Base-by-base conservation (phyloP, 2,329 filamentous ascomycete genomes). In the Nigrograna mackinnonii region DNA sequence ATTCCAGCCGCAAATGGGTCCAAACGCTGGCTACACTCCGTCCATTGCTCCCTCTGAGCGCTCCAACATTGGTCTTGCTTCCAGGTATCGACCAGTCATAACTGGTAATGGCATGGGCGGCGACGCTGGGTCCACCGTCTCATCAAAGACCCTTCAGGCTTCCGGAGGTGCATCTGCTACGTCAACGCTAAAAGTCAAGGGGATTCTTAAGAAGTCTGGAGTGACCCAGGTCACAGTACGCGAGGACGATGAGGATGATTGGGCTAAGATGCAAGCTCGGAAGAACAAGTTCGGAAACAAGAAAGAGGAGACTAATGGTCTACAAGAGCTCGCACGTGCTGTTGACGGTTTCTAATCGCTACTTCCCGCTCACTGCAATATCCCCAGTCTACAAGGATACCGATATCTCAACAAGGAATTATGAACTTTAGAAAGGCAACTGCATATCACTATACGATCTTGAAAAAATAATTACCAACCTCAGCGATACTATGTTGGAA, bases 1-100 rank as follows among this genome's bases (percentile, higher is more conserved):
- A 73, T 35, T 68, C 69, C 41, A 44, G 18, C 45, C 41, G 12
- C 39, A 44, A 6, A 38, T 57, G 48, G 53, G 52, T 13, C 48
- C 52, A 13, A 44, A 47, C 21, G 41, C 47, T 38, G 84, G 82
- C 6, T 97, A 97, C 69, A 81, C 91, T 1, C 84, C 91, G 1
- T 97, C 92, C 1, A 95, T 99, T 54, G 92, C 94, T 2, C 94
- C 94, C 1, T 96, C 90, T 4, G 94, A 97, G 72, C 86, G 94
- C 47, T 97, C 91, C 76, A 97, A 95, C 66, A 76, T 96, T 47
- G 94, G 94, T 13, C 79, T 95, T 39, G 91, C 94, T 6, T 86
- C 89, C 22, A 84, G 94, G 33, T 99, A 99, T 71, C 83, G 94
- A 34, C 91, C 94, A 2, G 92, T 97, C 1, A 91, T 89, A 0